Conservation (phyloP, 805 yeast species). For the Pichia kluyveri region DNA sequence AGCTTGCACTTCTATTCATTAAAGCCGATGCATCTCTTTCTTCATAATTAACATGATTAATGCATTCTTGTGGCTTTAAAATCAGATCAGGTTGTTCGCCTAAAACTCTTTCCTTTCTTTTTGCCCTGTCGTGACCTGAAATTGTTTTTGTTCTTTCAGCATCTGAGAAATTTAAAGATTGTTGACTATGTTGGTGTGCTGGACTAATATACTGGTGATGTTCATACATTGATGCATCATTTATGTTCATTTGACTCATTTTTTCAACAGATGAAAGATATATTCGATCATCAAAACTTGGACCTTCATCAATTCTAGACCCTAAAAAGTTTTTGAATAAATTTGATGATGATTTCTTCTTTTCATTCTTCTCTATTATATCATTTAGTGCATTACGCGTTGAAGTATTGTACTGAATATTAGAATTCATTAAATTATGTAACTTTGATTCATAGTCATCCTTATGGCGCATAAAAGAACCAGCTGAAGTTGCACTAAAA, state of each 20-base stretch:
- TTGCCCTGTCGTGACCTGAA: slow-evolving; percentile 57
- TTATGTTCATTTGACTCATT: slow-evolving; percentile 1
- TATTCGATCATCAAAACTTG: slow-evolving; percentile 26
- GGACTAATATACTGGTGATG: neutral
- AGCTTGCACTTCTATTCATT: slow-evolving; percentile 1
- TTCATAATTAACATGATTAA: slow-evolving; percentile 37
- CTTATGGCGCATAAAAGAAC: slow-evolving; percentile 69
- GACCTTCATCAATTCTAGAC: slow-evolving; percentile 22
- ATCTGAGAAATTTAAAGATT: slow-evolving; percentile 24
- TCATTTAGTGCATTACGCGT: slow-evolving; percentile 28
- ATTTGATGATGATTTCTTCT: slow-evolving; percentile 30
- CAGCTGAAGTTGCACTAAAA: slow-evolving; percentile 84
- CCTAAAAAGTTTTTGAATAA: slow-evolving; percentile 37
- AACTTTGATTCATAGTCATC: slow-evolving; percentile 14
- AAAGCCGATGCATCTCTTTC: slow-evolving; percentile 24
- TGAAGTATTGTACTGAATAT: neutral
- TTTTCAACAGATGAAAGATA: slow-evolving; percentile 16
- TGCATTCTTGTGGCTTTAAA: slow-evolving; percentile 49
- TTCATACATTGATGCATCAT: neutral
- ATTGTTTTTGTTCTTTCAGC: slow-evolving; percentile 67
- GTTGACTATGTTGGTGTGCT: neutral
- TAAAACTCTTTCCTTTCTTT: slow-evolving; percentile 56
- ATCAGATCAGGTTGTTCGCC: slow-evolving; percentile 53
- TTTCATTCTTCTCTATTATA: slow-evolving; percentile 34
- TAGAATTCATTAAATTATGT: slow-evolving; percentile 11